Conservation (phyloP, 1,139 yeast genomes). For the Hyphopichia fennica region DNA sequence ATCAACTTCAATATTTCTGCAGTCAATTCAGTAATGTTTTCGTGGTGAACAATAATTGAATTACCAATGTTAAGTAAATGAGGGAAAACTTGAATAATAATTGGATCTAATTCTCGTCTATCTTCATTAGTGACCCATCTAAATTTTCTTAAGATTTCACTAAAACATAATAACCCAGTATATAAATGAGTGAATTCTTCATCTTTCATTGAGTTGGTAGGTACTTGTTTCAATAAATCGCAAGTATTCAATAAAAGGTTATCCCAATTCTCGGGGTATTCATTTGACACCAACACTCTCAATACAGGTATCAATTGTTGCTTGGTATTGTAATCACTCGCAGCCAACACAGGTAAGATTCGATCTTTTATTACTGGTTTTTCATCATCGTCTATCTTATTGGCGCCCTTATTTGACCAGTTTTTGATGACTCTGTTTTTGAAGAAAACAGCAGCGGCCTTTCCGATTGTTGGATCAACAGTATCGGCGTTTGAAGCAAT, state of each 20-base stretch:
- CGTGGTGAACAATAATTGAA: constrained; percentile 44
- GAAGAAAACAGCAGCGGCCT: constrained; percentile 85
- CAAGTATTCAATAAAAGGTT: constrained; percentile 59
- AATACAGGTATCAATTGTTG: constrained; percentile 73
- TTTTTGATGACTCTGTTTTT: constrained; percentile 69
- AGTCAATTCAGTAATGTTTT: constrained; percentile 36
- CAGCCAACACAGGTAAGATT: constrained; percentile 45
- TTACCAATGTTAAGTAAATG: constrained; percentile 67
- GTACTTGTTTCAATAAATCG: constrained; percentile 49
- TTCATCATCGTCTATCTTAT: constrained; percentile 62
- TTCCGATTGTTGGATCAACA: constrained; percentile 57
- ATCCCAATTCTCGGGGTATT: constrained; percentile 75
- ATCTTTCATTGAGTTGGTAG: constrained; percentile 18
- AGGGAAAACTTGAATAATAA: constrained; percentile 68
- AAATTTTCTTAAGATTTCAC: constrained; percentile 72
- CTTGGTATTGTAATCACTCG: constrained; percentile 47
- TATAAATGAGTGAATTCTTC: constrained; percentile 60
- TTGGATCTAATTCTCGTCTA: constrained; percentile 57
- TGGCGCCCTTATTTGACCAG: constrained; percentile 51
- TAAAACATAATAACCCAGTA: constrained; percentile 74
- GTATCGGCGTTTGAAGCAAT: constrained; percentile 46
- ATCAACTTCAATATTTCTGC: constrained; percentile 81
- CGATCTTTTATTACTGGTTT: constrained; percentile 69
- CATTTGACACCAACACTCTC: constrained; percentile 61
- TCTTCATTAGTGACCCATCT: constrained; percentile 72